Evolutionary conservation across 1,139 yeast genomes (phyloP).

Genomic region (Protomyces pachydermus): DNA sequence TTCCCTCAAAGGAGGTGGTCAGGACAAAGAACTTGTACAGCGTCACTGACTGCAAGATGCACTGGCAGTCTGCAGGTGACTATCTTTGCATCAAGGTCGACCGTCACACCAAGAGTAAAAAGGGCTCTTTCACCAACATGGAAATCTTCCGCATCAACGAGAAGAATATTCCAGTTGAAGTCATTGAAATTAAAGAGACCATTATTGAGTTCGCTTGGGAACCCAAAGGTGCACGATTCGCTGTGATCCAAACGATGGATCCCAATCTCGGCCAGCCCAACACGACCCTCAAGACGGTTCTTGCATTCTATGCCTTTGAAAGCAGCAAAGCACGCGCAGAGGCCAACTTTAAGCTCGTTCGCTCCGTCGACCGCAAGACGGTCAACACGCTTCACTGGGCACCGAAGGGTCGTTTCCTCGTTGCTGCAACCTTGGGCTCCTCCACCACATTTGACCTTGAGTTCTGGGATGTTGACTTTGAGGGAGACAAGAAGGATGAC

Average conservation of each 20-base stretch:
- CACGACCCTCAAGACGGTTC: slow-evolving; percentile 48
- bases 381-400: slow-evolving; percentile 80
- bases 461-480: slow-evolving; percentile 80
- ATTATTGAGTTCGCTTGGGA: slow-evolving; percentile 93
- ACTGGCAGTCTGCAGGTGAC: slow-evolving; percentile 89
- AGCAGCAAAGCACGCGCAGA: slow-evolving; percentile 42
- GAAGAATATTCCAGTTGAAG: slow-evolving; percentile 91
- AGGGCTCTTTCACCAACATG: slow-evolving; percentile 83
- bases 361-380: slow-evolving; percentile 57
- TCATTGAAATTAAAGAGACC: slow-evolving; percentile 84
- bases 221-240: slow-evolving; percentile 83
- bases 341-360: slow-evolving; percentile 58
- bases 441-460: slow-evolving; percentile 61
- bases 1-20: slow-evolving; percentile 74
- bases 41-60: slow-evolving; percentile 84
- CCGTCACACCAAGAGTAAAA: slow-evolving; percentile 83
- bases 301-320: slow-evolving; percentile 82
- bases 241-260: slow-evolving; percentile 56
- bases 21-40: slow-evolving; percentile 93
- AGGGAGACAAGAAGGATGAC: slow-evolving; percentile 54
- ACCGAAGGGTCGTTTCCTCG: slow-evolving; percentile 87
- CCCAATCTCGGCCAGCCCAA: slow-evolving; percentile 32
- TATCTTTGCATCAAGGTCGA: slow-evolving; percentile 91
- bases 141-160: slow-evolving; percentile 86
- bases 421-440: slow-evolving; percentile 65